Evolutionary conservation across 805 yeast species (phyloP).

Genomic region (Kodamaea hsintzibuensis): DNA sequence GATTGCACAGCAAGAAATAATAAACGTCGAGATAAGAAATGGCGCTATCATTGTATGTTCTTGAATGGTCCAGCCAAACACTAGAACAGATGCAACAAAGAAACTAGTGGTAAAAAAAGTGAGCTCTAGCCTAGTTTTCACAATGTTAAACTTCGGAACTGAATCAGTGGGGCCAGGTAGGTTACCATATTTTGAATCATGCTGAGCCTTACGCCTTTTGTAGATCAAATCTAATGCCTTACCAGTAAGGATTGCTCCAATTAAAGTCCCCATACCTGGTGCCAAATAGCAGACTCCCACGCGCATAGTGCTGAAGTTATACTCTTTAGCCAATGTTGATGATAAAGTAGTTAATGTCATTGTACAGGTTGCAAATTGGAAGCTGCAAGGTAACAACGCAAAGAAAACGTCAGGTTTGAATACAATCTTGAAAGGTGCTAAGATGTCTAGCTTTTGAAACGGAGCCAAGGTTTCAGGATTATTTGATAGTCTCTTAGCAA

Average conservation of each 20-base stretch:
- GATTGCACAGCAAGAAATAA: slow-evolving; percentile 60
- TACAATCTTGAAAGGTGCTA: slow-evolving; percentile 44
- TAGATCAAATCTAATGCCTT: slow-evolving; percentile 55
- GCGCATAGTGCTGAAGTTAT: slow-evolving; percentile 52
- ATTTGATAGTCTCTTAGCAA: neutral
- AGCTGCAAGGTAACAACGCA: slow-evolving; percentile 55
- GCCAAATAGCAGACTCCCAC: slow-evolving; percentile 77
- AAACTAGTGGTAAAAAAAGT: slow-evolving; percentile 41
- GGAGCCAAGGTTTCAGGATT: slow-evolving; percentile 3
- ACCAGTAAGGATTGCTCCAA: slow-evolving; percentile 64
- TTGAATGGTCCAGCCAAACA: slow-evolving; percentile 76
- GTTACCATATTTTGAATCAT: slow-evolving; percentile 26
- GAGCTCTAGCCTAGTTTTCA: slow-evolving; percentile 54
- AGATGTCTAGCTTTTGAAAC: slow-evolving; percentile 8
- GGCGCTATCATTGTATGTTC: slow-evolving; percentile 49
- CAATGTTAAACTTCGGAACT: slow-evolving; percentile 48
- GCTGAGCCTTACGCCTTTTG: slow-evolving; percentile 23
- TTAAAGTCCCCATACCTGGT: slow-evolving; percentile 65
- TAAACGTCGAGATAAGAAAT: slow-evolving; percentile 57
- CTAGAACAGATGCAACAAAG: slow-evolving; percentile 41
- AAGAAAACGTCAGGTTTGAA: slow-evolving; percentile 45
- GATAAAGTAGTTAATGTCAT: slow-evolving; percentile 67
- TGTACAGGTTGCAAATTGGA: slow-evolving; percentile 71
- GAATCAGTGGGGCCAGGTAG: slow-evolving; percentile 5
- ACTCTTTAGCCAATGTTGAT: slow-evolving; percentile 49